Conservation (phyloP, 23 red algal genomes). For the Agarophyton chilense region DNA sequence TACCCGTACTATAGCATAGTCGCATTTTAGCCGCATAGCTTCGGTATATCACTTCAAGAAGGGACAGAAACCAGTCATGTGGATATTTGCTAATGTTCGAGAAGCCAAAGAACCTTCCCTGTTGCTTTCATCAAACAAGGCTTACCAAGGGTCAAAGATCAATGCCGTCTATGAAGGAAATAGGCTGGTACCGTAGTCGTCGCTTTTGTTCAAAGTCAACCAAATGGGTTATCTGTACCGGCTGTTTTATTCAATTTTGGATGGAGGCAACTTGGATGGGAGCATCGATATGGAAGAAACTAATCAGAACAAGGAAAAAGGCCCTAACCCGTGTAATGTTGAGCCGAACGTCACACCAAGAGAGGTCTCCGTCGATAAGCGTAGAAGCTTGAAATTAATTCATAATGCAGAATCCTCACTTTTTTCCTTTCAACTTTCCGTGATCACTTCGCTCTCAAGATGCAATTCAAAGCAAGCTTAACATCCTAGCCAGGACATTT, state of each 20-base stretch:
- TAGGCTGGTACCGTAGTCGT: not conserved
- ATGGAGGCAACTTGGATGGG: not conserved
- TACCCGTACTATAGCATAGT: not conserved
- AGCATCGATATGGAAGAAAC: too few relatives aligned
- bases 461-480: not conserved
- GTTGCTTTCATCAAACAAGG: not conserved
- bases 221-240: constrained; percentile 13
- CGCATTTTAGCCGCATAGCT: not conserved
- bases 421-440: too few relatives aligned
- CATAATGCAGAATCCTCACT: too few relatives aligned
- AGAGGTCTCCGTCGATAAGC: too few relatives aligned
- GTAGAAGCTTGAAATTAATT: too few relatives aligned
- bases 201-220: constrained; percentile 13
- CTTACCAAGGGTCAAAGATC: not conserved
- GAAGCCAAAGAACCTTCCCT: constrained; percentile 20
- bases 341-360: not conserved
- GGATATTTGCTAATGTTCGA: constrained; percentile 22
- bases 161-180: constrained; percentile 40
- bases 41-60: too few relatives aligned
- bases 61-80: constrained; percentile 12
- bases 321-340: too few relatives aligned
- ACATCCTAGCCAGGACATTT: too few relatives aligned
- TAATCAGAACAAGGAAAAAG: too few relatives aligned
- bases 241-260: not conserved
- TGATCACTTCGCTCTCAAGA: too few relatives aligned